Evolutionary conservation across 345 rosid genomes (phyloP).

Genomic region (Adansonia digitata): DNA sequence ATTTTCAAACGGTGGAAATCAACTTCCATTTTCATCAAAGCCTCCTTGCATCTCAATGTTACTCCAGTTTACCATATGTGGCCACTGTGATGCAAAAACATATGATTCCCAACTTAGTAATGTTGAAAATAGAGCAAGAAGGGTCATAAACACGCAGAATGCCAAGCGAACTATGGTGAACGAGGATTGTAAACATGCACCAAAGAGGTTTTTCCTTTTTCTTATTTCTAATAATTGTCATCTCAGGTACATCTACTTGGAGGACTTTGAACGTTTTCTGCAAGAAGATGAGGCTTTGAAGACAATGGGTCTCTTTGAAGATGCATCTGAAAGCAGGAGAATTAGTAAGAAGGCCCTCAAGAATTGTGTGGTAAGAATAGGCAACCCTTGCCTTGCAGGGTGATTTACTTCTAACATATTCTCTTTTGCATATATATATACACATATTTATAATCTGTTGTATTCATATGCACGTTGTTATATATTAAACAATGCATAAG

Average conservation of each 20-base stretch:
- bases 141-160: not conserved
- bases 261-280: constrained; percentile 69
- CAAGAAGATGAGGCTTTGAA: constrained; percentile 61
- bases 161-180: not conserved
- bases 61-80: not conserved
- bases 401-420: not conserved
- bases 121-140: not conserved
- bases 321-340: constrained; percentile 49
- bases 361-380: constrained; percentile 79
- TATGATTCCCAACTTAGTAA: not conserved
- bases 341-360: constrained; percentile 68
- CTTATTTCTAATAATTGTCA: constrained; percentile 1
- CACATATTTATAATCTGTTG: not conserved
- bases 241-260: constrained; percentile 57
- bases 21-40: not conserved
- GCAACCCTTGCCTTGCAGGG: not conserved
- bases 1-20: not conserved
- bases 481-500: not conserved
- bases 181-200: not conserved
- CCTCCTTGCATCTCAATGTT: not conserved
- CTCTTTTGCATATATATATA: not conserved
- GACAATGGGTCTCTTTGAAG: constrained; percentile 47
- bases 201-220: not conserved
- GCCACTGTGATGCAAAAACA: not conserved
- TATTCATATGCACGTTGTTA: not conserved